These are phyloP conservation scores for Hemisphaericaspora nanyangensis DNA, from an alignment of 805 yeast genomes.

Conservation along the genomic window DNA sequence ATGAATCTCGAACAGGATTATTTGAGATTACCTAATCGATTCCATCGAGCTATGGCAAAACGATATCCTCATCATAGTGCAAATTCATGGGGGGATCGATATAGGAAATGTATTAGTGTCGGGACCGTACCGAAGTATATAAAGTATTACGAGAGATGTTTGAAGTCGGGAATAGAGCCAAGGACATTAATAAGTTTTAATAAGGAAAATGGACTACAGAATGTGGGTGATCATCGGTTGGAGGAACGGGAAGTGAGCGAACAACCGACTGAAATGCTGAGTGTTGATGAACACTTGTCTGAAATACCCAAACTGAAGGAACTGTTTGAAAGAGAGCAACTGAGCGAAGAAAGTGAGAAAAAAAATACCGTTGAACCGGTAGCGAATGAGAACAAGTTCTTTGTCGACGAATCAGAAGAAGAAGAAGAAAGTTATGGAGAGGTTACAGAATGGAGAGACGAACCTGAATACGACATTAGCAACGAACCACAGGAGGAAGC, in stretches of 20 bases:
- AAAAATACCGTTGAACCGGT: slow-evolving; percentile 16
- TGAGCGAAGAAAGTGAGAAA: slow-evolving; percentile 35
- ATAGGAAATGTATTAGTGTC: slow-evolving; percentile 59
- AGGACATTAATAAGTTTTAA: slow-evolving; percentile 21
- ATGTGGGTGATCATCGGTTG: too few species aligned
- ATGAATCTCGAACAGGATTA: slow-evolving; percentile 6
- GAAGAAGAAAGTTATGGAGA: too few species aligned
- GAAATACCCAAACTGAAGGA: background rate
- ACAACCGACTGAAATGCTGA: too few species aligned
- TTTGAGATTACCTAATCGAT: slow-evolving; percentile 24
- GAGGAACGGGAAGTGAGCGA: too few species aligned
- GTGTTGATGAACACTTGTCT: too few species aligned
- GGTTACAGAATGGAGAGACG: too few species aligned
- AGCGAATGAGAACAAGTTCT: slow-evolving; percentile 8
- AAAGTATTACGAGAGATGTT: slow-evolving; percentile 45
- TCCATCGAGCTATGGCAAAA: slow-evolving; percentile 38
- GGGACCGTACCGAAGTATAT: slow-evolving; percentile 60
- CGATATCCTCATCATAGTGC: slow-evolving; percentile 52
- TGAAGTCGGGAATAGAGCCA: slow-evolving; percentile 36
- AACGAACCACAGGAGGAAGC: too few species aligned
- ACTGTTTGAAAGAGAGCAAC: too few species aligned
- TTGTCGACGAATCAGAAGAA: too few species aligned
- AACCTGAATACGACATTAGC: too few species aligned
- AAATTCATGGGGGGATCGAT: slow-evolving; percentile 81
- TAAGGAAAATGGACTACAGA: too few species aligned